A percentile compares a stretch with the other conserved stretches of the same genome.
Conservation (phyloP, 495 filamentous ascomycete species). For the Penicillium maclennaniae region DNA sequence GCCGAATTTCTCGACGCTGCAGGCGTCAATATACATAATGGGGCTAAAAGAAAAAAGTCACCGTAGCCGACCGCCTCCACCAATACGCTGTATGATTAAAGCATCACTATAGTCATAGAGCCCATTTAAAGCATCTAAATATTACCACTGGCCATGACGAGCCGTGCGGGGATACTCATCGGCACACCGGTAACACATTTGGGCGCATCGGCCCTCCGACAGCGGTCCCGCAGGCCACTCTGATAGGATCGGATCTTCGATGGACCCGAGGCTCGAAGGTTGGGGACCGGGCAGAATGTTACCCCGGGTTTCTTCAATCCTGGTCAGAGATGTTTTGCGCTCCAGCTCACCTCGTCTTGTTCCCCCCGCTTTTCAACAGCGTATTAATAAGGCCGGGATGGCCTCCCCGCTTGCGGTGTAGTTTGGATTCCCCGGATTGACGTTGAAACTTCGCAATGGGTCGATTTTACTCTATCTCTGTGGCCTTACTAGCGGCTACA, state of each 20-base stretch:
- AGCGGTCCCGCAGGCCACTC: background rate
- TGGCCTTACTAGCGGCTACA: constrained; percentile 44
- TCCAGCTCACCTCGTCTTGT: background rate
- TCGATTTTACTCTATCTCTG: constrained; percentile 37
- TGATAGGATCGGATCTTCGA: constrained; percentile 5
- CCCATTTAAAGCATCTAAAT: background rate
- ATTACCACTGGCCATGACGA: background rate
- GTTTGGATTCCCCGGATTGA: background rate
- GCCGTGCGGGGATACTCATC: constrained; percentile 6
- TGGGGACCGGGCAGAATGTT: background rate
- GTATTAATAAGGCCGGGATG: constrained; percentile 2
- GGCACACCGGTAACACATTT: constrained; percentile 8
- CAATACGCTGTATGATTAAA: background rate
- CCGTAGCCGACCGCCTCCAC: background rate
- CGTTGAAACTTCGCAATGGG: constrained; percentile 30
- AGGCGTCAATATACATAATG: background rate
- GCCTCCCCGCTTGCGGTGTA: background rate
- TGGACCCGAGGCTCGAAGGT: background rate
- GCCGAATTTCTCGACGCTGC: too few species aligned
- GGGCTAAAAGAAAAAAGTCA: background rate
- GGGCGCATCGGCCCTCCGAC: background rate
- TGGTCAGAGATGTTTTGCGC: background rate
- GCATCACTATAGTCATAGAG: background rate
- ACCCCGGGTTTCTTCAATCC: constrained; percentile 5
- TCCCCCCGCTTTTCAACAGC: background rate